Evolutionary conservation across 1,284 basidiomycete genomes (phyloP).

Genomic region (Leucoagaricus sp.): DNA sequence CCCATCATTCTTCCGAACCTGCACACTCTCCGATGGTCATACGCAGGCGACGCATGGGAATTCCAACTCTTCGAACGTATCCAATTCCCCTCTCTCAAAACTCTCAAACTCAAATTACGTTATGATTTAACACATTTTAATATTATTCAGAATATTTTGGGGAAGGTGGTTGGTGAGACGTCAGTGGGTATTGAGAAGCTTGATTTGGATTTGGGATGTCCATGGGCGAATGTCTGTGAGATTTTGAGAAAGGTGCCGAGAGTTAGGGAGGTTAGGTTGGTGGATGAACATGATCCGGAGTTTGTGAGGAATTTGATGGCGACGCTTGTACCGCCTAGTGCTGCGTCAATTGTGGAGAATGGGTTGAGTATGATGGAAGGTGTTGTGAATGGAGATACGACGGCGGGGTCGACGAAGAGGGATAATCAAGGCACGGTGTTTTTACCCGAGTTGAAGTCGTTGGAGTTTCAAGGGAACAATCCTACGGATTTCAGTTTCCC

Average conservation of each 20-base stretch:
- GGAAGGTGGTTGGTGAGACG: neutral
- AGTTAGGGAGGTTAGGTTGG: slow-evolving; percentile 5
- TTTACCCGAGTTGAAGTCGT: slow-evolving; percentile 1
- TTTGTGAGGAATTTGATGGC: slow-evolving; percentile 12
- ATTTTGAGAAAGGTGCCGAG: slow-evolving; percentile 10
- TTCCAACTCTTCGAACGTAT: slow-evolving; percentile 13
- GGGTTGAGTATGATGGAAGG: neutral
- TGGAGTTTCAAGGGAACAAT: slow-evolving; percentile 11
- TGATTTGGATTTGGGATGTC: slow-evolving; percentile 15
- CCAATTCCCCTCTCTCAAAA: neutral
- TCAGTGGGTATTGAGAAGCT: slow-evolving; percentile 2
- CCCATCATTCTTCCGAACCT: slow-evolving; percentile 3
- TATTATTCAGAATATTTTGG: slow-evolving; percentile 2
- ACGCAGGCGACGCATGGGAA: slow-evolving; percentile 13
- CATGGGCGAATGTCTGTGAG: slow-evolving; percentile 9
- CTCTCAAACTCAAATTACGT: slow-evolving; percentile 9
- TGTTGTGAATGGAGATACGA: neutral
- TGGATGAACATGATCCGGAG: slow-evolving; percentile 13
- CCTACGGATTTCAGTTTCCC: slow-evolving; percentile 5
- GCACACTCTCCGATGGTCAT: slow-evolving; percentile 9
- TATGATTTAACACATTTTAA: slow-evolving; percentile 14
- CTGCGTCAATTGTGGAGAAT: neutral
- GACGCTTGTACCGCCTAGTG: neutral
- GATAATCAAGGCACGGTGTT: neutral
- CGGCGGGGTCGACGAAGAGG: neutral